Base-by-base conservation (phyloP, 1,284 basidiomycete genomes). In the Xerocomus nothofagi region DNA sequence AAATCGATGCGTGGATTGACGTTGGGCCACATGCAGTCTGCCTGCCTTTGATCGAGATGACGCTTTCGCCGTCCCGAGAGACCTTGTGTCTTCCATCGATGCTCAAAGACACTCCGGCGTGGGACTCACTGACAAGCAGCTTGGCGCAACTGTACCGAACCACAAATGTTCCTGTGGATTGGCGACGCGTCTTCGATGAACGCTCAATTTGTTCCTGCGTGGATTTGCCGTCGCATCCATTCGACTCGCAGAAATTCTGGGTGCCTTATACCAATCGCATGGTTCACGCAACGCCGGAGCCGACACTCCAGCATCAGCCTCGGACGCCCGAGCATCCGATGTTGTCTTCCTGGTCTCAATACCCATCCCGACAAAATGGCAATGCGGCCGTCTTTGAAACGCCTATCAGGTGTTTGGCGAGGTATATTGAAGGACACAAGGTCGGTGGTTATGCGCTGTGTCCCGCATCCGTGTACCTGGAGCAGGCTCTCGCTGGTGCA, bases 381-480 rank as follows among this genome's bases (percentile, higher is more conserved):
- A 69, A 69, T 15, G 61, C 66, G 3, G 74, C 78, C 1, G 68
- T 77, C 38, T 83, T 83, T 59, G 76, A 82, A 61, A 80, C 78
- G 0, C 74, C 80, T 0, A 73, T 84, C 24, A 51, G 51, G 3
- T 57, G 63, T 30, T 54, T 87, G 3, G 71, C 72, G 5, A 52
- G 59, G 5, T 75, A 74, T 50, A 81, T 88, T 20, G 57, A 67
- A 15, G 83, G 84, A 1, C 86, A 88, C 53, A 69, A 60, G n/a
- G 82, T 88, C 3, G 76, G 74, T 15, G 79, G 75, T 2, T 59
- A 73, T 29, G 71, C 81, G 0, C 71, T 88, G 1, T 88, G 84
- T 56, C 86, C 86, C 5, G 86, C 82, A 1, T 86, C 84, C 0
- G 75, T 86, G 2, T 86, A 86, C 55, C 60, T 81, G 17, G 84